Percentiles rank a stretch among this genome's conserved stretches.
phyloP scores from a whole-genome alignment of 2,329 filamentous ascomycete genomes.

The Endothia cerciana region DNA sequence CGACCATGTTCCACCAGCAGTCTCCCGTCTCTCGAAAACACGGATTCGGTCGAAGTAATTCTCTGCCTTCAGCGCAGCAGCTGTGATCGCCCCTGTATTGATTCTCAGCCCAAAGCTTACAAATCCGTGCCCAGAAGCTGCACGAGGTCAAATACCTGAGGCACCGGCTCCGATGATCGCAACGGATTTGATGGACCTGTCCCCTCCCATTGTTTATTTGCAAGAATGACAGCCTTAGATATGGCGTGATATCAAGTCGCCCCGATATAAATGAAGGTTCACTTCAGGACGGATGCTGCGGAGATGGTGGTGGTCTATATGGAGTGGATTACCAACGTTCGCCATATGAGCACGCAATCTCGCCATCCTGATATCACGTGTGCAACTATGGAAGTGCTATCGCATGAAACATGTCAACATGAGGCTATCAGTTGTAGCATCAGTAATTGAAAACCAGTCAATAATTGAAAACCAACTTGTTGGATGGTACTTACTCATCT shows the following conservation, averaged over 20 bases:
- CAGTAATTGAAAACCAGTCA: not conserved
- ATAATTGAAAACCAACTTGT: not conserved
- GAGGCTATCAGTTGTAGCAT: not conserved
- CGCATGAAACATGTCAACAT: not conserved
- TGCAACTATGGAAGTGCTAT: not conserved
- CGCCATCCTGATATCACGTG: conserved; percentile 20
- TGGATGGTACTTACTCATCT: no score
- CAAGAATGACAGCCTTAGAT: not conserved
- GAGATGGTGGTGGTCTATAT: conserved; percentile 4
- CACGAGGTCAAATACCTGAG: conserved; percentile 38
- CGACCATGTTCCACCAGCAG: conserved; percentile 51
- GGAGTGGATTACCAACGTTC: not conserved
- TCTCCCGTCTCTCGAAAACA: conserved; percentile 48
- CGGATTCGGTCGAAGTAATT: conserved; percentile 47
- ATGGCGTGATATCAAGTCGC: not conserved
- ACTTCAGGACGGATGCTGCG: conserved; percentile 1
- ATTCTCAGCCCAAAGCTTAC: not conserved
- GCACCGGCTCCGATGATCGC: conserved; percentile 50
- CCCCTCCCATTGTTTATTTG: conserved; percentile 26
- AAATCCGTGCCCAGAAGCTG: not conserved
- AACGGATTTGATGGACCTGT: conserved; percentile 42
- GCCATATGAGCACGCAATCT: conserved; percentile 20
- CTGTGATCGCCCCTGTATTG: conserved; percentile 48
- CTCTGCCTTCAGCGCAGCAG: conserved; percentile 50
- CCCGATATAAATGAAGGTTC: not conserved